Conservation (phyloP, 2,329 filamentous ascomycete species). For the Verticillium nonalfalfae region DNA sequence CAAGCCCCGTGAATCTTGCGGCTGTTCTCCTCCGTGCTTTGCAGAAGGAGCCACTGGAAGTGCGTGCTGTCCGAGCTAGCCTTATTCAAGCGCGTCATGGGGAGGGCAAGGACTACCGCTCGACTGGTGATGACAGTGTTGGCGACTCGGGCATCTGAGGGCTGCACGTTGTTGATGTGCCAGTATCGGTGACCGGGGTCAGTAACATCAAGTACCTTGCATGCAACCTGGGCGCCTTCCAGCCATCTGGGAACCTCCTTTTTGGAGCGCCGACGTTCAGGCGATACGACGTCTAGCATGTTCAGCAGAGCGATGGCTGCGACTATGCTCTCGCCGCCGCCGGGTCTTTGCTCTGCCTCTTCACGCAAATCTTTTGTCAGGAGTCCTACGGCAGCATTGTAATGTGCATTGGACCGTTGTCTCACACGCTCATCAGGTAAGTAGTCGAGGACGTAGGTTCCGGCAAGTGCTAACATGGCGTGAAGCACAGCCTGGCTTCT, state of each 20-base stretch:
- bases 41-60: constrained; percentile 30
- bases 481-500: constrained; percentile 23
- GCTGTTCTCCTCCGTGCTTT: constrained; percentile 25
- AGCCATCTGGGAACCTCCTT: constrained; percentile 29
- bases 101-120: constrained; percentile 30
- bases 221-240: constrained; percentile 26
- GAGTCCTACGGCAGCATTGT: constrained; percentile 20
- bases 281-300: constrained; percentile 20
- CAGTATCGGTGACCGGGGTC: constrained; percentile 30
- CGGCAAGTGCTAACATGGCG: constrained; percentile 32
- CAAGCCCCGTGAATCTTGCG: constrained; percentile 33
- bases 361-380: constrained; percentile 15
- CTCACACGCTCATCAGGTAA: constrained; percentile 23
- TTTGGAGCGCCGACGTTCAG: constrained; percentile 24
- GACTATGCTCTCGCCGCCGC: constrained; percentile 5
- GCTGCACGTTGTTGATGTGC: constrained; percentile 23
- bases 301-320: constrained; percentile 18
- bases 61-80: constrained; percentile 19
- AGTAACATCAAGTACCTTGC: constrained; percentile 24
- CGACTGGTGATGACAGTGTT: constrained; percentile 32
- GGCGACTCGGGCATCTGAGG: constrained; percentile 25
- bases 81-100: constrained; percentile 25
- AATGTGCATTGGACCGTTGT: constrained; percentile 22
- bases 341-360: not conserved
- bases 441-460: constrained; percentile 34